Percentiles rank a stretch among this genome's conserved stretches.
These are phyloP conservation scores for Nidula microcarpa DNA, from an alignment of 768 basidiomycete species.

Conservation along the genomic window DNA sequence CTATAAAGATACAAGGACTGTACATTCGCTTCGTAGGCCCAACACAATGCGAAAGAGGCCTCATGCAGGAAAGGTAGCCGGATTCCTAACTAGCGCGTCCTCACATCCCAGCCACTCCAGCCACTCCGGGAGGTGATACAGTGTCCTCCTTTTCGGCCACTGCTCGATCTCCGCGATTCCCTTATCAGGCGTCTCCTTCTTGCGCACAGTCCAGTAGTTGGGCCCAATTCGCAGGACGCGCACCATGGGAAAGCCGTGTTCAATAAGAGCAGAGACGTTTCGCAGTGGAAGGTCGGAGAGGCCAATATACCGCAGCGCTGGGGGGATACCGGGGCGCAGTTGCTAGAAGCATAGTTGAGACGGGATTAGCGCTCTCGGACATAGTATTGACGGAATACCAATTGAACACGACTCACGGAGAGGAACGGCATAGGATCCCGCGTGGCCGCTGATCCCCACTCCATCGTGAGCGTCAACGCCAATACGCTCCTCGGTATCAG, in stretches of 20 bases:
- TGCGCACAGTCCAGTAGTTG: conserved; percentile 50
- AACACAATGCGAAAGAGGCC: too few species aligned
- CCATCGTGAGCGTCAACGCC: conserved; percentile 45
- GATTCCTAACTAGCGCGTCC: conserved; percentile 39
- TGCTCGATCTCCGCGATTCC: conserved; percentile 39
- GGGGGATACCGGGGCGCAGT: conserved; percentile 56
- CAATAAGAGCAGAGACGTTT: conserved; percentile 40
- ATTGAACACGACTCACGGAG: conserved; percentile 24
- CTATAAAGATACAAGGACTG: too few species aligned
- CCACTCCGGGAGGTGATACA: conserved; percentile 57
- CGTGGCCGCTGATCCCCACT: conserved; percentile 25
- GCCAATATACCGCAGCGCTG: conserved; percentile 48
- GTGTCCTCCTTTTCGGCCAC: conserved; percentile 52
- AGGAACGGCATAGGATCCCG: conserved; percentile 41
- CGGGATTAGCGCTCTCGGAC: too few species aligned
- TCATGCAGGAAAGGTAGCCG: conserved; percentile 13
- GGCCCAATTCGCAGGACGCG: conserved; percentile 51
- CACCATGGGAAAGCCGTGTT: conserved; percentile 61
- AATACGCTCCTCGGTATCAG: conserved; percentile 54
- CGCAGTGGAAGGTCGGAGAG: conserved; percentile 46
- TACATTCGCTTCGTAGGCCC: too few species aligned
- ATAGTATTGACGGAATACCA: not conserved
- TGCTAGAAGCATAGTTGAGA: conserved; percentile 33
- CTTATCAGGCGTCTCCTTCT: conserved; percentile 5
- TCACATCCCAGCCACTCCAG: conserved; percentile 63